These are phyloP conservation scores for Plasmodium coatneyi DNA, from an alignment of 169 alveolate species.

Conservation along the genomic window DNA sequence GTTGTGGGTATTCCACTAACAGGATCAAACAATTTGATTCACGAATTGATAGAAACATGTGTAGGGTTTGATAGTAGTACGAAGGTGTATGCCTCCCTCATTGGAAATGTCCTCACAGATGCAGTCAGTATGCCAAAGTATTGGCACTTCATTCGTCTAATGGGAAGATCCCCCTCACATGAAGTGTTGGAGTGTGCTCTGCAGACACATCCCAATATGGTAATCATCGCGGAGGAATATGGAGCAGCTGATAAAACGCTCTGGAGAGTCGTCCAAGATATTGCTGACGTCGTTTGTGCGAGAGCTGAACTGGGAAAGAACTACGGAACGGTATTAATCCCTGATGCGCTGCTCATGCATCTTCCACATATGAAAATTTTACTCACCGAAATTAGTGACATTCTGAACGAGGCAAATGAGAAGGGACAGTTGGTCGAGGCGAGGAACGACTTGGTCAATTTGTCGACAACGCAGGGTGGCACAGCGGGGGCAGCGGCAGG, in stretches of 20 bases:
- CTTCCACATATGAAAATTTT: constrained; percentile 93
- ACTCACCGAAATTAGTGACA: constrained; percentile 91
- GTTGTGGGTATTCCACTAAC: constrained; percentile 97
- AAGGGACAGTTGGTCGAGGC: constrained; percentile 75
- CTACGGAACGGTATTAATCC: constrained; percentile 97
- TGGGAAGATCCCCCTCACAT: constrained; percentile 98
- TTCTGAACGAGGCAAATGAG: constrained; percentile 83
- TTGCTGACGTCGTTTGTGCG: constrained; percentile 95
- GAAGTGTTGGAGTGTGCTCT: constrained; percentile 96
- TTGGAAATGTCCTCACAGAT: constrained; percentile 98
- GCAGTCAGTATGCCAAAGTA: constrained; percentile 98
- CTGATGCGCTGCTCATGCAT: constrained; percentile 97
- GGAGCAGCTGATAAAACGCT: constrained; percentile 95
- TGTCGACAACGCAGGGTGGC: constrained; percentile 15
- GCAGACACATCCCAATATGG: constrained; percentile 97
- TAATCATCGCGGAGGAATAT: constrained; percentile 95
- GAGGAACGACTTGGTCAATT: constrained; percentile 66
- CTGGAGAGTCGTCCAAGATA: constrained; percentile 94
- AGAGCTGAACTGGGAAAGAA: constrained; percentile 95
- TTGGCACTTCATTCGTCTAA: constrained; percentile 97
- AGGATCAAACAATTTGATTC: constrained; percentile 93
- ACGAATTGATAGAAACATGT: constrained; percentile 92
- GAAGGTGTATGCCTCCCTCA: constrained; percentile 95
- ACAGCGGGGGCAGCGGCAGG: not conserved
- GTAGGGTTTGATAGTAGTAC: constrained; percentile 98